A percentile compares a stretch with the other conserved stretches of the same genome.
Evolutionary conservation across 1,139 yeast genomes (phyloP).

Genomic region (Debaryomycetaceae sp.): DNA sequence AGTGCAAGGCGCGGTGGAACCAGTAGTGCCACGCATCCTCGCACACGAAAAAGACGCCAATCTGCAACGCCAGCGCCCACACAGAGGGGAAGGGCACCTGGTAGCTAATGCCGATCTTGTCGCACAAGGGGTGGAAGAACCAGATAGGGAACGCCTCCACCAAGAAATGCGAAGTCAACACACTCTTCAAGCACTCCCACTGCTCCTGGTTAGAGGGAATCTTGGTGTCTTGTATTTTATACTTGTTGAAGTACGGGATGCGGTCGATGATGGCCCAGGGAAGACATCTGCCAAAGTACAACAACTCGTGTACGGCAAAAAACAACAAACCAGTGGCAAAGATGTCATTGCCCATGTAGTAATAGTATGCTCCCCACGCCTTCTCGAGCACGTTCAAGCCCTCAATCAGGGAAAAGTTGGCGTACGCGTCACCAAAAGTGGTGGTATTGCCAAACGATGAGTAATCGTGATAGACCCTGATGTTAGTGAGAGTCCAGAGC

Average conservation of each 20-base stretch:
- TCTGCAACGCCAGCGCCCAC: constrained; percentile 56
- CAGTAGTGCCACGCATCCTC: constrained; percentile 97
- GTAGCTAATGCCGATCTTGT: constrained; percentile 65
- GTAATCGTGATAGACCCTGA: constrained; percentile 37
- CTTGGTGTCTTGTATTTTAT: constrained; percentile 78
- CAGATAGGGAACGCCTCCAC: constrained; percentile 95
- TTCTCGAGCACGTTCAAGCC: constrained; percentile 44
- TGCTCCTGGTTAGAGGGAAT: constrained; percentile 77
- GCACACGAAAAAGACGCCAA: constrained; percentile 68
- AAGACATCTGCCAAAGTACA: constrained; percentile 79
- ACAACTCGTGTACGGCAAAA: constrained; percentile 68
- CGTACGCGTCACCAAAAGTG: constrained; percentile 31
- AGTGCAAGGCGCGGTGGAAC: constrained; percentile 85
- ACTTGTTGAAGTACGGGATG: constrained; percentile 69
- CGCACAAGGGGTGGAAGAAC: constrained; percentile 90
- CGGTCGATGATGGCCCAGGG: constrained; percentile 83
- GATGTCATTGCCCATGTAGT: constrained; percentile 67
- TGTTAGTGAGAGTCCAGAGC: constrained; percentile 5
- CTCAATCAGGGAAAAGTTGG: constrained; percentile 29
- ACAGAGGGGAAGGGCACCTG: constrained; percentile 79
- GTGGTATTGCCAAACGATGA: constrained; percentile 37
- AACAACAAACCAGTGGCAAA: constrained; percentile 81
- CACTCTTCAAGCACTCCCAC: constrained; percentile 86
- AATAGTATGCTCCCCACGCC: constrained; percentile 77
- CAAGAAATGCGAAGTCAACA: constrained; percentile 75